These are phyloP conservation scores for Scenedesmus sp. DNA, from an alignment of 163 green algal species.

Conservation along the genomic window DNA sequence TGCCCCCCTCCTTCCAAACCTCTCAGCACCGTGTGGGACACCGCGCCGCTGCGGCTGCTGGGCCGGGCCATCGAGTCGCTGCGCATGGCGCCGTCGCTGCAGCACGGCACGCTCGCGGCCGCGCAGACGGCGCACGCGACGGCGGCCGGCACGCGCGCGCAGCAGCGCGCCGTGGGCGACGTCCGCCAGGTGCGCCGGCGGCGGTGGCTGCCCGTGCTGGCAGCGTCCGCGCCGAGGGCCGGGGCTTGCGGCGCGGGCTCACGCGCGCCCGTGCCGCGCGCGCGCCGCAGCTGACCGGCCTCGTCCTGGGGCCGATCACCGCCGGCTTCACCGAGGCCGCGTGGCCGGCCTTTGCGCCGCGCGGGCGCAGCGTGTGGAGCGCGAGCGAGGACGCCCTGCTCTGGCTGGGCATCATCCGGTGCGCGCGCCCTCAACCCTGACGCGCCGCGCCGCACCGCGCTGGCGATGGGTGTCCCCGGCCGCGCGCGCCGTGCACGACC, in stretches of 20 bases:
- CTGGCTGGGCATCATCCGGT: slow-evolving; percentile 34
- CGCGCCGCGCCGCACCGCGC: too few relatives aligned
- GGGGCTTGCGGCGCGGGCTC: too few relatives aligned
- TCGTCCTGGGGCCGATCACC: not conserved
- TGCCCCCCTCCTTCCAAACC: not conserved
- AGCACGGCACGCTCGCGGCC: too few relatives aligned
- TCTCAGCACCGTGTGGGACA: not conserved
- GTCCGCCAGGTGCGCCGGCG: not conserved
- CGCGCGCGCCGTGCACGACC: too few relatives aligned
- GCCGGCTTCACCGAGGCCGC: not conserved
- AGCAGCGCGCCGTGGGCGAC: too few relatives aligned
- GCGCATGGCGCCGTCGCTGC: not conserved
- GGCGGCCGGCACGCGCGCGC: too few relatives aligned
- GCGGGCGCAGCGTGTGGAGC: not conserved
- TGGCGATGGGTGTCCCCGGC: too few relatives aligned
- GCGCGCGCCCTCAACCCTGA: not conserved
- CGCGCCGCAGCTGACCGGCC: slow-evolving; percentile 10
- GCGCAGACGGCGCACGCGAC: too few relatives aligned
- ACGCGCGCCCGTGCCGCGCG: too few relatives aligned
- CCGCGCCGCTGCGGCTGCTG: not conserved
- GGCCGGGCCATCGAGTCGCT: not conserved
- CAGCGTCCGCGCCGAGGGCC: too few relatives aligned
- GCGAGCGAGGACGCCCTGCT: slow-evolving; percentile 20
- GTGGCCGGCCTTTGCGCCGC: slow-evolving; percentile 3
- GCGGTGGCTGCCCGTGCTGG: too few relatives aligned